These are phyloP conservation scores for Whalleya microplaca DNA, from an alignment of 2,329 filamentous ascomycete genomes.

Conservation along the genomic window DNA sequence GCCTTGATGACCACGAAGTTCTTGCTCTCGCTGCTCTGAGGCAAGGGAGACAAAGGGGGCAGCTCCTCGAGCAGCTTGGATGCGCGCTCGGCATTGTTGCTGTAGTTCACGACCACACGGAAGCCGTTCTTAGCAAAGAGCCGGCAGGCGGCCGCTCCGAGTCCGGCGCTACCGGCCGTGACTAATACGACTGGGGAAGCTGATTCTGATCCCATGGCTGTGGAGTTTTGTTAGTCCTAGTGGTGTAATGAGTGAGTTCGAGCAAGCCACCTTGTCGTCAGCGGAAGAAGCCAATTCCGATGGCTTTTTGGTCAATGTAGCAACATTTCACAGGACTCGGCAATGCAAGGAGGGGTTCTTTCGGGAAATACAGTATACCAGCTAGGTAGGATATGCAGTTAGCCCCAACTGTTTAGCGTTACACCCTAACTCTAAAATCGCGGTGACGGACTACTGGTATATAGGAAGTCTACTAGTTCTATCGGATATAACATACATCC, in stretches of 20 bases:
- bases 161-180: slow-evolving; percentile 62
- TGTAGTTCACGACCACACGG: slow-evolving; percentile 76
- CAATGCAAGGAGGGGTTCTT: background rate
- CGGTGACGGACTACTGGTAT: too few species aligned
- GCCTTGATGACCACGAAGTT: slow-evolving; percentile 61
- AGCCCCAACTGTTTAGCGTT: too few species aligned
- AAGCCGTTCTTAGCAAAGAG: slow-evolving; percentile 71
- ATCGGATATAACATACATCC: too few species aligned
- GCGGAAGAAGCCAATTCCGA: background rate
- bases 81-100: slow-evolving; percentile 63
- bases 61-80: slow-evolving; percentile 61
- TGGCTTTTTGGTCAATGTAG: too few species aligned
- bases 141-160: slow-evolving; percentile 69
- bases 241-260: background rate
- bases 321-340: background rate
- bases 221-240: background rate
- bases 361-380: background rate
- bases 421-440: too few species aligned
- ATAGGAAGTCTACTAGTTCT: too few species aligned
- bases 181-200: slow-evolving; percentile 45
- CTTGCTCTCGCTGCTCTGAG: slow-evolving; percentile 6
- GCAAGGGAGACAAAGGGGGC: slow-evolving; percentile 47
- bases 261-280: background rate
- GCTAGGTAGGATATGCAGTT: background rate
- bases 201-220: background rate